Evolutionary conservation across 495 filamentous ascomycete species (phyloP).

Genomic region (Podospora appendiculata): DNA sequence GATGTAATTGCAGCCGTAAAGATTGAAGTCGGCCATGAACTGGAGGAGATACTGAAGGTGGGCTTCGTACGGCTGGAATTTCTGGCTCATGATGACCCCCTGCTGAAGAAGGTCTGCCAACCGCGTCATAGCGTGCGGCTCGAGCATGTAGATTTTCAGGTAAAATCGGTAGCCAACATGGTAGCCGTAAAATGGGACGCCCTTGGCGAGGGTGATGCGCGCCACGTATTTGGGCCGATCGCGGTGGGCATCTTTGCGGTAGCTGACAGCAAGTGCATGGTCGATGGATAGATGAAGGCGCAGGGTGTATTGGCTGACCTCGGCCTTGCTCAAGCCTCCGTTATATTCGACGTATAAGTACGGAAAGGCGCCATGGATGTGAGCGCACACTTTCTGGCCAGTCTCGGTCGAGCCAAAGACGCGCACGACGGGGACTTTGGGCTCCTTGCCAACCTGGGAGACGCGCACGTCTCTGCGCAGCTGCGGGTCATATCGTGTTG

Average conservation of each 20-base stretch:
- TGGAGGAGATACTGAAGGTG: slow-evolving; percentile 87
- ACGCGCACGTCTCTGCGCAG: slow-evolving; percentile 51
- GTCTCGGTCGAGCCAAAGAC: slow-evolving; percentile 92
- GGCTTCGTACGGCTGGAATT: slow-evolving; percentile 86
- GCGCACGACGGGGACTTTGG: slow-evolving; percentile 78
- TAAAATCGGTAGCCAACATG: slow-evolving; percentile 87
- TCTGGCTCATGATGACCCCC: slow-evolving; percentile 72
- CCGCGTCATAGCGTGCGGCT: slow-evolving; percentile 72
- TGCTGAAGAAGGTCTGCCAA: slow-evolving; percentile 79
- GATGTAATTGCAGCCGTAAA: slow-evolving; percentile 89
- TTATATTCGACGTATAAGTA: slow-evolving; percentile 89
- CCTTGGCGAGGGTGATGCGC: slow-evolving; percentile 85
- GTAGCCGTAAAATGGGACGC: slow-evolving; percentile 91
- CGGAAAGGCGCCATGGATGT: slow-evolving; percentile 92
- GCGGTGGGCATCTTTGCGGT: slow-evolving; percentile 64
- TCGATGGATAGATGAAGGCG: slow-evolving; percentile 75
- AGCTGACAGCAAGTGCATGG: slow-evolving; percentile 73
- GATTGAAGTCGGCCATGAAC: slow-evolving; percentile 97
- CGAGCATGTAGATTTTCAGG: slow-evolving; percentile 89
- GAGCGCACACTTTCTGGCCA: slow-evolving; percentile 92
- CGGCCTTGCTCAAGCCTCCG: slow-evolving; percentile 55
- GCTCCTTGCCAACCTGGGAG: slow-evolving; percentile 46
- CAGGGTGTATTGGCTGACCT: slow-evolving; percentile 57
- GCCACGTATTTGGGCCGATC: slow-evolving; percentile 69
- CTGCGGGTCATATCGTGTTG: slow-evolving; percentile 74